A percentile compares a stretch with the other conserved stretches of the same genome.
Conservation (phyloP, 2,329 filamentous ascomycete species). For the Neonectria sp. region DNA sequence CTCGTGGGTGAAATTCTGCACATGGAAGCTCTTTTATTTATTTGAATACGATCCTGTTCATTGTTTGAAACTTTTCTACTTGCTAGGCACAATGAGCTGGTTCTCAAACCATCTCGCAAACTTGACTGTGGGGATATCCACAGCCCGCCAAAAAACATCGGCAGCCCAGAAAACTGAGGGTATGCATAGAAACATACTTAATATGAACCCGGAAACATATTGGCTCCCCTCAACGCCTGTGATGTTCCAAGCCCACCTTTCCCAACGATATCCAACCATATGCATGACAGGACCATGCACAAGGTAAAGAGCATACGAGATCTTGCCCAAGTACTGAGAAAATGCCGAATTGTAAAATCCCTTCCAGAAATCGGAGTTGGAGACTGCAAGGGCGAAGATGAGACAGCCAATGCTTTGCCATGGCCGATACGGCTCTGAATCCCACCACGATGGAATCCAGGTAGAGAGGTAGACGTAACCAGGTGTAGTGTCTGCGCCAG, state of each 20-base stretch:
- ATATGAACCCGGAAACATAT: slow-evolving; percentile 63
- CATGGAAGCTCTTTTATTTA: too few species aligned
- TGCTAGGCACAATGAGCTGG: slow-evolving; percentile 37
- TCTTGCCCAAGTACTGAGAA: slow-evolving; percentile 72
- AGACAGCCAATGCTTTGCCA: slow-evolving; percentile 70
- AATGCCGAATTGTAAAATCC: slow-evolving; percentile 63
- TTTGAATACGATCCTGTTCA: too few species aligned
- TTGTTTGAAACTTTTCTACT: background rate
- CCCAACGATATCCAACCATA: slow-evolving; percentile 66
- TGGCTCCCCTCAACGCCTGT: slow-evolving; percentile 62
- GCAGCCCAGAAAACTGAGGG: slow-evolving; percentile 68
- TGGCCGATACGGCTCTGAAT: slow-evolving; percentile 66
- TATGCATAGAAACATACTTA: slow-evolving; percentile 63
- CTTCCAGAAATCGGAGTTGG: slow-evolving; percentile 63
- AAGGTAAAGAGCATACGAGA: slow-evolving; percentile 74
- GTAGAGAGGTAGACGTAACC: slow-evolving; percentile 66
- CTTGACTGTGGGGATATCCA: slow-evolving; percentile 70
- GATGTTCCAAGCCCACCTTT: slow-evolving; percentile 63
- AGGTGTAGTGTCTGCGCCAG: slow-evolving; percentile 62
- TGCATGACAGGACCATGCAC: slow-evolving; percentile 72
- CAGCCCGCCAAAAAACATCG: slow-evolving; percentile 69
- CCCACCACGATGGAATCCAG: slow-evolving; percentile 65
- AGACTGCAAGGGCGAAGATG: slow-evolving; percentile 66
- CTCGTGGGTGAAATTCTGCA: too few species aligned
- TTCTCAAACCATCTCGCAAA: slow-evolving; percentile 71